These are phyloP conservation scores for Gliomastix tumulicola DNA, from an alignment of 2,329 filamentous ascomycete genomes.

Conservation along the genomic window DNA sequence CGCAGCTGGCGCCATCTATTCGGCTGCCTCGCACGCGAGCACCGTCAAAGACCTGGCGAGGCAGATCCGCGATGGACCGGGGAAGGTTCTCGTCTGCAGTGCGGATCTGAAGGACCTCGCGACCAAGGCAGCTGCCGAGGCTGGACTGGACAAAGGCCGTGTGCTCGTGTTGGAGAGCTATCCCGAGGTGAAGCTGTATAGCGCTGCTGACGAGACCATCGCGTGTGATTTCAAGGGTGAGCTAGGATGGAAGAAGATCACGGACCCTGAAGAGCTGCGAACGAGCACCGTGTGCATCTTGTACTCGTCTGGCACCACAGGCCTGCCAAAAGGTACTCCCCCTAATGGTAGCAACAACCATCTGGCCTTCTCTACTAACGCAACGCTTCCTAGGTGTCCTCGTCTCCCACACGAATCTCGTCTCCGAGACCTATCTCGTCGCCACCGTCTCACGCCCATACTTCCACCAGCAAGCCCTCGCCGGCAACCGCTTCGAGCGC, in stretches of 20 bases:
- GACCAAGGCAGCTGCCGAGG: slow-evolving; percentile 38
- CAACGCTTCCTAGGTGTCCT: slow-evolving; percentile 28
- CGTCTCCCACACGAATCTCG: slow-evolving; percentile 36
- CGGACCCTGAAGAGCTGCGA: slow-evolving; percentile 35
- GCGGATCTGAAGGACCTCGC: slow-evolving; percentile 38
- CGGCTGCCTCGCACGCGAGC: slow-evolving; percentile 41
- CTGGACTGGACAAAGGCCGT: slow-evolving; percentile 32
- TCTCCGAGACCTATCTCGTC: slow-evolving; percentile 24
- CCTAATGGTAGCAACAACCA: too few relatives aligned
- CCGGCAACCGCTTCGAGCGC: slow-evolving; percentile 16
- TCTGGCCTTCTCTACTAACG: too few relatives aligned
- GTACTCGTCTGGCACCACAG: slow-evolving; percentile 42
- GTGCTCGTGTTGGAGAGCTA: slow-evolving; percentile 43
- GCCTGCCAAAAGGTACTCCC: slow-evolving; percentile 34
- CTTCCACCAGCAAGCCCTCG: slow-evolving; percentile 14
- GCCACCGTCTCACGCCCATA: slow-evolving; percentile 18
- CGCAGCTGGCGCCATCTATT: slow-evolving; percentile 53
- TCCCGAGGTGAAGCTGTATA: slow-evolving; percentile 15
- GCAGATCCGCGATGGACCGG: slow-evolving; percentile 29
- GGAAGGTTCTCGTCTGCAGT: slow-evolving; percentile 34
- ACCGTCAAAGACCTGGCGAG: slow-evolving; percentile 43
- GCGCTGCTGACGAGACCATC: slow-evolving; percentile 10
- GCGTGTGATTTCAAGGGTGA: slow-evolving; percentile 20
- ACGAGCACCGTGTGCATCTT: slow-evolving; percentile 32
- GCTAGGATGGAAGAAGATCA: slow-evolving; percentile 47